Percentiles rank a stretch among this genome's conserved stretches.
Conservation (phyloP, 1,284 basidiomycete species). For the Irpex sp. region DNA sequence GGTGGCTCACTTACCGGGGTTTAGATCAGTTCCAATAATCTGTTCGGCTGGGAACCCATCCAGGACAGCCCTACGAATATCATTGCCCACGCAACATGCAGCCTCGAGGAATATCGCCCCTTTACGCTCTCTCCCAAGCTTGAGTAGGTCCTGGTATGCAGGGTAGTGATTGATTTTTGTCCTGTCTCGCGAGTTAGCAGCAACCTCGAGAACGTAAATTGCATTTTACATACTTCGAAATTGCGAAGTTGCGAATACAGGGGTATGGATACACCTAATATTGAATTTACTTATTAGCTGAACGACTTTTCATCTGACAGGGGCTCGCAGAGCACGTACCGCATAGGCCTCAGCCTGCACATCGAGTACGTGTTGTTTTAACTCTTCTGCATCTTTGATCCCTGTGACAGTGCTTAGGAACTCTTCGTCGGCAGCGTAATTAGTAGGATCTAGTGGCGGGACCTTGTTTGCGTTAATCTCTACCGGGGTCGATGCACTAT, state of each 20-base stretch:
- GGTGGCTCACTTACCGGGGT: constrained; percentile 21
- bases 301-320: too few species aligned
- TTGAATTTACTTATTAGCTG: too few species aligned
- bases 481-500: too few species aligned
- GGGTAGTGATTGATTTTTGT: constrained; percentile 34
- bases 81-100: constrained; percentile 37
- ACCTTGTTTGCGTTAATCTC: too few species aligned
- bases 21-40: constrained; percentile 33
- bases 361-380: too few species aligned
- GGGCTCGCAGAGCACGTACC: constrained; percentile 20
- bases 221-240: constrained; percentile 14
- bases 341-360: constrained; percentile 30
- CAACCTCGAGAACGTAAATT: constrained; percentile 38
- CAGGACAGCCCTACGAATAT: constrained; percentile 35
- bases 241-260: constrained; percentile 27
- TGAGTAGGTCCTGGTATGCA: constrained; percentile 38
- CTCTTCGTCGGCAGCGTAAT: too few species aligned
- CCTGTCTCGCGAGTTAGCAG: neutral
- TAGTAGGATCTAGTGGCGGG: too few species aligned
- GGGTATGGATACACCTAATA: constrained; percentile 34
- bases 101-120: constrained; percentile 46
- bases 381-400: too few species aligned
- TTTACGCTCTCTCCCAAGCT: constrained; percentile 33
- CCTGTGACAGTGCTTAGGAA: too few species aligned
- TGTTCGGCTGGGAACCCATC: constrained; percentile 35